These are phyloP conservation scores for Ophiocordyceps polyrhachis-furcata DNA, from an alignment of 2,329 filamentous ascomycete species.

Conservation along the genomic window DNA sequence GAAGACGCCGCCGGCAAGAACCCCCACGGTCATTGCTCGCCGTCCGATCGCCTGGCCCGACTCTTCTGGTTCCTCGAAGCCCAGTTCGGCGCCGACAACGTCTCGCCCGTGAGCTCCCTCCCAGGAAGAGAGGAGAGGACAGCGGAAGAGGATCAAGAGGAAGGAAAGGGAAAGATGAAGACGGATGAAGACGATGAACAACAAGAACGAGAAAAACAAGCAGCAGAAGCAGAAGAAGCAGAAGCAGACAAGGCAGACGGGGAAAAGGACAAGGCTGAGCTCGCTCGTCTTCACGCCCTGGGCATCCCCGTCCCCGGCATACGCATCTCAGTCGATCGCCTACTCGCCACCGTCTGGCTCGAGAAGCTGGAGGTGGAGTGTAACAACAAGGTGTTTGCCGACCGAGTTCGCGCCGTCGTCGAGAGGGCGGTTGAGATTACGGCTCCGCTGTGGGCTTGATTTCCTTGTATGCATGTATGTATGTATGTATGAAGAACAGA, in stretches of 20 bases:
- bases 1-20: constrained; percentile 29
- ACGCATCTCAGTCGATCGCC: constrained; percentile 72
- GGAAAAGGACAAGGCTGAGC: constrained; percentile 27
- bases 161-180: not conserved
- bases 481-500: too few relatives aligned
- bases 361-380: constrained; percentile 87
- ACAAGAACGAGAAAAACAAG: too few relatives aligned
- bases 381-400: constrained; percentile 55
- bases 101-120: constrained; percentile 44
- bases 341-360: constrained; percentile 76
- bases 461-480: too few relatives aligned
- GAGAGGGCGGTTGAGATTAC: constrained; percentile 80
- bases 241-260: too few relatives aligned
- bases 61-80: constrained; percentile 94
- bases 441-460: constrained; percentile 44
- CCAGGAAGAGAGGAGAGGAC: not conserved
- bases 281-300: constrained; percentile 60
- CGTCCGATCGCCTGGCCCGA: constrained; percentile 62
- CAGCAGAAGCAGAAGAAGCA: too few relatives aligned
- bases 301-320: constrained; percentile 86
- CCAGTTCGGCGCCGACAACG: constrained; percentile 74
- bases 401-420: constrained; percentile 74
- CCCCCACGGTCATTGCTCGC: constrained; percentile 51
- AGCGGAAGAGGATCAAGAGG: not conserved
- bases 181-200: constrained; percentile 1